Percentiles rank a stretch among this genome's conserved stretches.
Conservation (phyloP, 148 eudicot genomes). For the Chenopodium berlandieri region DNA sequence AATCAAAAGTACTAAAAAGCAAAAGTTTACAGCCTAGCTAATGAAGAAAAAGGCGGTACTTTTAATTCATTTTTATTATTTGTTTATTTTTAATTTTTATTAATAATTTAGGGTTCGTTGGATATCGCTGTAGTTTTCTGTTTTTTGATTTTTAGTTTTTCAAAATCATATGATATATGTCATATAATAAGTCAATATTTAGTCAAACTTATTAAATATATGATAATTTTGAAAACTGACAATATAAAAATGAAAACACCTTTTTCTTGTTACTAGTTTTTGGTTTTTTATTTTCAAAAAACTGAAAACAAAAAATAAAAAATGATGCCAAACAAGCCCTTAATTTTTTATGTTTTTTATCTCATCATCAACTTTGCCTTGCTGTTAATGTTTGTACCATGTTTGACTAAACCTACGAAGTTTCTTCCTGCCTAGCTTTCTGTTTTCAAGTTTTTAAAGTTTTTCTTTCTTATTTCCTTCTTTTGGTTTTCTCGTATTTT, state of each 20-base stretch:
- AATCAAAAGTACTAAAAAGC: background rate
- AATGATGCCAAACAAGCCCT: too few species aligned
- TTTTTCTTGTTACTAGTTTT: too few species aligned
- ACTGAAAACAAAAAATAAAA: too few species aligned
- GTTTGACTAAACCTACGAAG: slow-evolving; percentile 19
- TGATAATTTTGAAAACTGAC: too few species aligned
- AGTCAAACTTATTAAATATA: too few species aligned
- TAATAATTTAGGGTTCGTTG: too few species aligned
- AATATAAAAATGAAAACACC: too few species aligned
- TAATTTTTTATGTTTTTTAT: slow-evolving; percentile 11
- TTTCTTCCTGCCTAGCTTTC: slow-evolving; percentile 1
- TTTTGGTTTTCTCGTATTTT: background rate
- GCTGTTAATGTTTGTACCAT: slow-evolving; percentile 23
- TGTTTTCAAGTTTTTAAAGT: background rate
- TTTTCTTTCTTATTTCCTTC: background rate
- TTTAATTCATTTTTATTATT: background rate
- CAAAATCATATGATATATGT: too few species aligned
- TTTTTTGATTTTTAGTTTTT: too few species aligned
- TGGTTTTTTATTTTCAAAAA: too few species aligned
- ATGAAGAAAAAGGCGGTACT: slow-evolving; percentile 9
- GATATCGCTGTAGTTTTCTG: too few species aligned
- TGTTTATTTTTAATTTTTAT: background rate
- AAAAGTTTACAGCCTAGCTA: slow-evolving; percentile 28
- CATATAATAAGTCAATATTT: too few species aligned
- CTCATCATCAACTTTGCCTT: slow-evolving; percentile 25